These are phyloP conservation scores for Psilocybe sp. DNA, from an alignment of 768 basidiomycete species.

Conservation along the genomic window DNA sequence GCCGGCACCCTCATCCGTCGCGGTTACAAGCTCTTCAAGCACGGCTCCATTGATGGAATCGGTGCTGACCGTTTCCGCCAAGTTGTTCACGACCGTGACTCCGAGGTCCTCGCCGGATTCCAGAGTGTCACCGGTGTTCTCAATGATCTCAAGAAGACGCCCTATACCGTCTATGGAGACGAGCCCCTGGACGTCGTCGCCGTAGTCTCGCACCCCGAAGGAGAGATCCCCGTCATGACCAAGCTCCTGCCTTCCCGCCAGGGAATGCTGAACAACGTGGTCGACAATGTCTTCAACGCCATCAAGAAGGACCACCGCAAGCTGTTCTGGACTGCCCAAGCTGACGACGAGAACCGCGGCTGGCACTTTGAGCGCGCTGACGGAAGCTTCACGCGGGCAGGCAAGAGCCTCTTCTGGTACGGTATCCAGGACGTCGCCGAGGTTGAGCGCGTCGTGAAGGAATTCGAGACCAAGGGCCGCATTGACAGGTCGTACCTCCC, in stretches of 20 bases:
- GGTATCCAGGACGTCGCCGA: constrained; percentile 89
- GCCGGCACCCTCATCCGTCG: constrained; percentile 98
- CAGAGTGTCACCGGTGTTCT: constrained; percentile 88
- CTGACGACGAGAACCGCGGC: constrained; percentile 92
- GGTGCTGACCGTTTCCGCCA: constrained; percentile 94
- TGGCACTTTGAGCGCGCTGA: constrained; percentile 99
- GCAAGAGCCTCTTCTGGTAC: constrained; percentile 96
- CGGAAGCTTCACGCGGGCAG: constrained; percentile 94
- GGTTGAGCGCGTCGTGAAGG: constrained; percentile 81
- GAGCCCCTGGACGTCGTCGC: constrained; percentile 96
- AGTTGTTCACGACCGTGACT: constrained; percentile 93
- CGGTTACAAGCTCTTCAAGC: constrained; percentile 97
- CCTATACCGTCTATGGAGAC: constrained; percentile 97
- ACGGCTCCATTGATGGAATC: constrained; percentile 73
- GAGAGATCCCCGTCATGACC: constrained; percentile 86
- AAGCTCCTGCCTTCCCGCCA: constrained; percentile 87
- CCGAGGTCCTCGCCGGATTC: constrained; percentile 79
- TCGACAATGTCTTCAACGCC: constrained; percentile 97
- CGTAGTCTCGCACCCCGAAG: constrained; percentile 88
- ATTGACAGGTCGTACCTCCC: constrained; percentile 91
- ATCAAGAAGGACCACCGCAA: constrained; percentile 92
- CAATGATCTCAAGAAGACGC: constrained; percentile 72
- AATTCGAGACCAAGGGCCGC: constrained; percentile 72
- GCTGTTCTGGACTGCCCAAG: constrained; percentile 97
- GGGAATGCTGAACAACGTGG: constrained; percentile 89